Evolutionary conservation across 257 asterid genomes (phyloP), one percentile per base, ranked within the genome.

Genomic region (Euphrasia confusa): DNA sequence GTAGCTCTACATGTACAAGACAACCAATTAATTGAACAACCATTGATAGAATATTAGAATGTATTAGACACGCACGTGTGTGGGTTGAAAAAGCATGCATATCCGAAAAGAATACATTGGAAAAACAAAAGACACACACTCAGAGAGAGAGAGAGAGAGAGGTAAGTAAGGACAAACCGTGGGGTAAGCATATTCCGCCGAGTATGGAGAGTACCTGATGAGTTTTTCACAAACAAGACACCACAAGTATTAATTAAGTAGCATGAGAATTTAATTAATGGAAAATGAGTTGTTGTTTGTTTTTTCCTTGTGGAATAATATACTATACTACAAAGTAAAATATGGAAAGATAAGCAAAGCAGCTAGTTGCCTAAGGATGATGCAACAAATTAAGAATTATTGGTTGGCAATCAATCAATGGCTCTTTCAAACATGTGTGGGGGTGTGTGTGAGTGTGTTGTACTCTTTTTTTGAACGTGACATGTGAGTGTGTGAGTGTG

Each of bases 181-280:
- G 59, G 97, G 97, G 68, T 75, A 75, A 63, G 80, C 73, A 67
- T 75, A 75, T 62, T 75, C 80, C 6, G 80, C 71, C 62, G 80
- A 75, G 84, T 81, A 89, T 14, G 97, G 83, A 63, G 96, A 83
- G 85, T 83, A 92, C 96, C 98, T 92, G 93, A 45, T 44, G 50
- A 63, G 44, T 21, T 24, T 66, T 64, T 54, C 37, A 52, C 68
- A 45, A 54, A 56, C 13, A 44, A 61, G n/a, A 58, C 39, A 33
- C 39, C 39, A 33, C 5, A 5, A 33, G 6, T 33, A 30, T 4
- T 30, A 30, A 30, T 30, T 30, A 4, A 5, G 8, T 6, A 33
- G 8, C 39, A 33, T 5, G 8, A 30, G 37, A 7, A 35, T 35
- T 35, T 35, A 35, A 7, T 35, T 35, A 9, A 37, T 37, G 1